Conservation (phyloP, 2,329 filamentous ascomycete species). For the Aspergillus tanneri region DNA sequence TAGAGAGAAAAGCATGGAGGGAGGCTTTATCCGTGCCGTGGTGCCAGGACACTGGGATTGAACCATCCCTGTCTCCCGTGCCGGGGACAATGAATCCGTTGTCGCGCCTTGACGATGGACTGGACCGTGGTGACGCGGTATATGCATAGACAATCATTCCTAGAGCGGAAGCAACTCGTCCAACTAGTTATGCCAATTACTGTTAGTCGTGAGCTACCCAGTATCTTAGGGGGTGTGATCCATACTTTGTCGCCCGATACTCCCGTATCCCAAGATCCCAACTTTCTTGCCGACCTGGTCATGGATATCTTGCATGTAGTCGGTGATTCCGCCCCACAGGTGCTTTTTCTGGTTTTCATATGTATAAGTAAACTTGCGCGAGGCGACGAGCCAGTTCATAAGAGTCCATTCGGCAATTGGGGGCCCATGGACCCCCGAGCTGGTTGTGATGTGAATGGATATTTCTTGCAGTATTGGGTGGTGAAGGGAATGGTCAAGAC, state of each 20-base stretch:
- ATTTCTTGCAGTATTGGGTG: constrained; percentile 55
- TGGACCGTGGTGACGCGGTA: constrained; percentile 67
- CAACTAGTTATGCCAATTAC: constrained; percentile 42
- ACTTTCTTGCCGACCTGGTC: constrained; percentile 60
- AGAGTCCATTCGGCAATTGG: constrained; percentile 68
- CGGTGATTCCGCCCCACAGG: constrained; percentile 44
- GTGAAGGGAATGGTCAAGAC: constrained; percentile 55
- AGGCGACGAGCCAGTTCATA: constrained; percentile 59
- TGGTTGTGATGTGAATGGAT: constrained; percentile 55
- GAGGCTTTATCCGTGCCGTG: constrained; percentile 53
- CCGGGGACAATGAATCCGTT: constrained; percentile 66
- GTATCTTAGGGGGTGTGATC: constrained; percentile 11
- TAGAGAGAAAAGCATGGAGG: constrained; percentile 54
- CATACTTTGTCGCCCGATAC: constrained; percentile 60
- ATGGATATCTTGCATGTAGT: constrained; percentile 31
- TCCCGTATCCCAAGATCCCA: constrained; percentile 62
- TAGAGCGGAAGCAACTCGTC: constrained; percentile 59
- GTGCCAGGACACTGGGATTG: constrained; percentile 57
- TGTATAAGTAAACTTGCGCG: constrained; percentile 55
- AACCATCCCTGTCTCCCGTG: constrained; percentile 61
- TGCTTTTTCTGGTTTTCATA: constrained; percentile 59
- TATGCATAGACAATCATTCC: constrained; percentile 74
- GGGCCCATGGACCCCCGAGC: constrained; percentile 59
- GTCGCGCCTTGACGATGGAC: constrained; percentile 64
- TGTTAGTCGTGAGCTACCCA: no score